These are phyloP conservation scores for Fraxinus anomala DNA, from an alignment of 257 asterid species.

Conservation along the genomic window DNA sequence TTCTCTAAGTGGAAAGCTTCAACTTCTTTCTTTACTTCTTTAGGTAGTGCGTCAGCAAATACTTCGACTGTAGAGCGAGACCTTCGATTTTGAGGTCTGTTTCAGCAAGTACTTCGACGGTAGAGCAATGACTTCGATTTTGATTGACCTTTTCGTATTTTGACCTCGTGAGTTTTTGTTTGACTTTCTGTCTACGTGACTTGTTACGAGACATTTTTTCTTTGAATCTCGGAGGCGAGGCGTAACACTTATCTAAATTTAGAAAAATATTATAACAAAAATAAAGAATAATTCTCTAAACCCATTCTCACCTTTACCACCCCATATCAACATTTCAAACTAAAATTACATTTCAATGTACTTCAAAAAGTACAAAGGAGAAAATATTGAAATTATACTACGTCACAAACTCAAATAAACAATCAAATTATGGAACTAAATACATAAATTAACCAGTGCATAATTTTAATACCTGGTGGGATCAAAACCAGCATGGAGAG, in stretches of 20 bases:
- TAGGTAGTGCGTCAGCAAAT: too few relatives aligned
- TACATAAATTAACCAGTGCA: background rate
- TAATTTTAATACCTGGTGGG: conserved; percentile 59
- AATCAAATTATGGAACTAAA: background rate
- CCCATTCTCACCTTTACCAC: background rate
- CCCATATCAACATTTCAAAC: background rate
- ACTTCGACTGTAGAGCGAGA: too few relatives aligned
- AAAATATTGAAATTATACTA: background rate
- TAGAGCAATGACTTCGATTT: too few relatives aligned
- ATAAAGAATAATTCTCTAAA: background rate
- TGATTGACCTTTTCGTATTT: too few relatives aligned
- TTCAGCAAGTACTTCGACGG: too few relatives aligned
- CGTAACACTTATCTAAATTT: background rate
- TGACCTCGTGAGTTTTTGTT: too few relatives aligned
- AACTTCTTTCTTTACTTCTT: too few relatives aligned
- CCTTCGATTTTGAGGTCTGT: too few relatives aligned
- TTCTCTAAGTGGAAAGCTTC: too few relatives aligned
- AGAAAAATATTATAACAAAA: background rate
- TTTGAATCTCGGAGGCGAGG: too few relatives aligned
- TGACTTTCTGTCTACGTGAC: too few relatives aligned
- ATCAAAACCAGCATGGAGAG: conserved; percentile 85
- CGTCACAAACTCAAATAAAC: conserved; percentile 1
- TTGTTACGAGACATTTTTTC: too few relatives aligned
- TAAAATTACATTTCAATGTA: background rate
- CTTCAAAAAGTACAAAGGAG: background rate